Base-by-base conservation (phyloP, 257 asterid genomes). In the Solanum megistacrolobum region DNA sequence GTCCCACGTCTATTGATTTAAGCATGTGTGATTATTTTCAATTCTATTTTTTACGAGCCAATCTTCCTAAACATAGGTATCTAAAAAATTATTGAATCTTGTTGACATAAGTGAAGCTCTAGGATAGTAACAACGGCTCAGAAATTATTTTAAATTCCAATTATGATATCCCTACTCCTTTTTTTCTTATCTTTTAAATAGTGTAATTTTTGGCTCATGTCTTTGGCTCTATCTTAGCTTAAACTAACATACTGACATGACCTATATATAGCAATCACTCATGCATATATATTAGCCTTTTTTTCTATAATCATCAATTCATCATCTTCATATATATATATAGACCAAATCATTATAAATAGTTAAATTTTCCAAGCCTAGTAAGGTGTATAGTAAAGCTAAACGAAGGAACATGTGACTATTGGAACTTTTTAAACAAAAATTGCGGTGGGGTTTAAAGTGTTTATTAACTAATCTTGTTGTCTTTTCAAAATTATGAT, bases 11-110 rank as follows among this genome's bases (percentile, higher is more conserved):
- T 21, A 23, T 60, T 21, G 5, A 0, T 23, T 60, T 23, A 23
- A 23, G 6, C 1, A 62, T 9, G 71, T 62, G 0, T 23, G 0
- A 4, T 2, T 0, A 0, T 23, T 60, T 60, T 48, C 36, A 35
- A 35, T 35, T 1, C 38, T 29, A 29, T 29, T 29, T 48, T 5
- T 48, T 48, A 48, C 23, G 0, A 48, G 60, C 3, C 21, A 48
- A 48, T 14, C 60, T 14, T 48, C 8, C 21, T 14, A 48, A 5
- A 14, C 62, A 58, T n/a, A 65, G 14, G 31, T 65, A 25, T 65
- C 18, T 9, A 11, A 65, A 65, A 65, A 65, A 69, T 29, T 69
- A 27, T 27, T 69, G n/a, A 31, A 31, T 31, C 39, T 69, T 31
- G 7, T 31, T 71, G 41, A 14, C 78, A 8, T 31, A 14, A 71